Percentiles rank a stretch among this genome's conserved stretches.
phyloP scores from a whole-genome alignment of 2,329 filamentous ascomycete genomes.

The Catunica adiposa region DNA sequence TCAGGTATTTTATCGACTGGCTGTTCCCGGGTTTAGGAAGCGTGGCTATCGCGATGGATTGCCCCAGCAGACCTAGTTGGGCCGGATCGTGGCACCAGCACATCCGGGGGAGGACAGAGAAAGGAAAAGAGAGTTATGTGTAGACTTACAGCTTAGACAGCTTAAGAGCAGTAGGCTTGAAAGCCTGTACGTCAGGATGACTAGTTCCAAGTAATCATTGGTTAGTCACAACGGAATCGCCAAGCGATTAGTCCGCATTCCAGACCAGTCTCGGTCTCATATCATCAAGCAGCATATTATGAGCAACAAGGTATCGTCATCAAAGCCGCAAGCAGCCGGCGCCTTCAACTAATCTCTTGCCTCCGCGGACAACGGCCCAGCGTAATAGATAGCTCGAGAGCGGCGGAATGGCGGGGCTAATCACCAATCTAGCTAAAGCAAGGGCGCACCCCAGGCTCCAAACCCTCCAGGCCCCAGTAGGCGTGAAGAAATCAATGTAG shows the following conservation, averaged over 20 bases:
- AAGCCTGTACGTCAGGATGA: slow-evolving; percentile 88
- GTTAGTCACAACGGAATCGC: background rate
- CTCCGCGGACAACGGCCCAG: background rate
- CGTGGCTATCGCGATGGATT: background rate
- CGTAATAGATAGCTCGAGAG: background rate
- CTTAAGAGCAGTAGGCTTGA: slow-evolving; percentile 86
- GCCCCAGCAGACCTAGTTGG: background rate
- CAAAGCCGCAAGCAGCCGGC: background rate
- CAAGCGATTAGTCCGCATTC: background rate
- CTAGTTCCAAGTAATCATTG: slow-evolving; percentile 22
- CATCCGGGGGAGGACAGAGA: background rate
- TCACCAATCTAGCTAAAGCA: background rate
- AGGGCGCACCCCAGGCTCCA: background rate
- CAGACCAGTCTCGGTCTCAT: background rate
- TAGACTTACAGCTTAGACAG: slow-evolving; percentile 77
- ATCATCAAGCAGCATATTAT: too few species aligned
- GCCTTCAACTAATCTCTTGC: background rate
- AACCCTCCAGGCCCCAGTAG: background rate
- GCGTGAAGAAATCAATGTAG: background rate
- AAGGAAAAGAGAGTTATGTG: background rate
- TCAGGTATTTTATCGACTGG: background rate
- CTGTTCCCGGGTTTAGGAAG: background rate
- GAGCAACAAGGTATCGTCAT: too few species aligned
- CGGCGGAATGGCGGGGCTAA: background rate
- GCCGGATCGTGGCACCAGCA: background rate